Evolutionary conservation across 1,139 yeast species (phyloP).

Genomic region (Yamadazyma friedrichii): DNA sequence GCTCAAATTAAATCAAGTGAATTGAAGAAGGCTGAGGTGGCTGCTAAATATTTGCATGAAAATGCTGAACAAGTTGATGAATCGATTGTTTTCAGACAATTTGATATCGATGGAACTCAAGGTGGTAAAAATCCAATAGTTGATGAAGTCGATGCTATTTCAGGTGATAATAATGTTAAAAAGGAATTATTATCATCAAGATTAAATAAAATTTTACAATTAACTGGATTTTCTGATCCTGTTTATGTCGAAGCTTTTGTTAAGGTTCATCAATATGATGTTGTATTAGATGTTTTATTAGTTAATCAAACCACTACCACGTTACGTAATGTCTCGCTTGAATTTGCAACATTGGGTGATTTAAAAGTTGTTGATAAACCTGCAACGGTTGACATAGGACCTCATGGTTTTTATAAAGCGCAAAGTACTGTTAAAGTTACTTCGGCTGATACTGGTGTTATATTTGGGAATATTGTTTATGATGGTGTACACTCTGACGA

Average conservation of each 20-base stretch:
- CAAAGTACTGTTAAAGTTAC: slow-evolving; percentile 92
- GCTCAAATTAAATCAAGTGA: slow-evolving; percentile 57
- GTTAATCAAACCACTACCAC: slow-evolving; percentile 95
- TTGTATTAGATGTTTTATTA: slow-evolving; percentile 86
- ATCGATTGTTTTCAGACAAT: slow-evolving; percentile 78
- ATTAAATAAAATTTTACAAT: slow-evolving; percentile 83
- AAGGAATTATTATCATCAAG: slow-evolving; percentile 70
- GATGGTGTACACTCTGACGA: slow-evolving; percentile 96
- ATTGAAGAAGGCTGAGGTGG: slow-evolving; percentile 53
- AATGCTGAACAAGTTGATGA: slow-evolving; percentile 84
- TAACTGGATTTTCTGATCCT: slow-evolving; percentile 97
- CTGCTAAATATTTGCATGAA: slow-evolving; percentile 61
- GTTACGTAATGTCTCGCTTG: slow-evolving; percentile 86
- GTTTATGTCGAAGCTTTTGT: slow-evolving; percentile 97
- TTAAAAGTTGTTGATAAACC: slow-evolving; percentile 93
- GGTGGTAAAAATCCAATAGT: slow-evolving; percentile 27
- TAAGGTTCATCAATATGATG: slow-evolving; percentile 93
- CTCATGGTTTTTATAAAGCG: slow-evolving; percentile 91
- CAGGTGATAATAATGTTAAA: slow-evolving; percentile 42
- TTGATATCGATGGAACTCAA: slow-evolving; percentile 52
- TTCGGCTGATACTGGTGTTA: slow-evolving; percentile 96
- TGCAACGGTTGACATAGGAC: slow-evolving; percentile 88
- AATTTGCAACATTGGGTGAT: slow-evolving; percentile 95
- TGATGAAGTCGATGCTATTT: slow-evolving; percentile 48
- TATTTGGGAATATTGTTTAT: slow-evolving; percentile 94